Conservation (phyloP, 371 early-diverging fungal genomes). For the Cokeromyces recurvatus region DNA sequence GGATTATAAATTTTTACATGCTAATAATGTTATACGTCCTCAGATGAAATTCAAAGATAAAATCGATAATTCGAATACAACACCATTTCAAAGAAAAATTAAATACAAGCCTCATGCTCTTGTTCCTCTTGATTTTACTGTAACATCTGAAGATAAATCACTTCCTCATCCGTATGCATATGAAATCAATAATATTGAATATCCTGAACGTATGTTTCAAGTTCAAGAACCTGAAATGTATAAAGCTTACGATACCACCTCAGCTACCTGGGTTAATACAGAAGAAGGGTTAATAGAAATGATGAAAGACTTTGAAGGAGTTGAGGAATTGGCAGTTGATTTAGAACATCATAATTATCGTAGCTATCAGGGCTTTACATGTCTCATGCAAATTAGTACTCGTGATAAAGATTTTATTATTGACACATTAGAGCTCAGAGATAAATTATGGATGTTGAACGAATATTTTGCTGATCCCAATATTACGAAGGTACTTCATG, state of each 20-base stretch:
- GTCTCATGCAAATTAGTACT: constrained; percentile 92
- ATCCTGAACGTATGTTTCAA: constrained; percentile 70
- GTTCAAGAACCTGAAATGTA: constrained; percentile 52
- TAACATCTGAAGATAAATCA: constrained; percentile 9
- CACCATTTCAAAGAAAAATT: constrained; percentile 79
- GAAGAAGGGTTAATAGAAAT: constrained; percentile 60
- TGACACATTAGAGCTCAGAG: constrained; percentile 86
- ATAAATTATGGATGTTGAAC: constrained; percentile 75
- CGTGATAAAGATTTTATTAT: constrained; percentile 87
- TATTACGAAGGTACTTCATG: constrained; percentile 93
- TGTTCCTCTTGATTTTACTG: constrained; percentile 60
- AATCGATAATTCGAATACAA: constrained; percentile 74
- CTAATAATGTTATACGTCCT: constrained; percentile 76
- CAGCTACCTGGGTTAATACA: constrained; percentile 69
- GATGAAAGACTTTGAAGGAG: constrained; percentile 55
- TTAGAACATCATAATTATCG: constrained; percentile 93
- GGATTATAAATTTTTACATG: constrained; percentile 64
- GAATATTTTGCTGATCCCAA: constrained; percentile 81
- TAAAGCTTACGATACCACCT: constrained; percentile 55
- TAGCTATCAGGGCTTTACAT: constrained; percentile 91
- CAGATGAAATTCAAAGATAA: constrained; percentile 83
- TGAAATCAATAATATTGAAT: constrained; percentile 80
- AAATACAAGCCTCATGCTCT: constrained; percentile 76
- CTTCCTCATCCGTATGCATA: constrained; percentile 88
- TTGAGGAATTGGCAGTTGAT: constrained; percentile 87